Evolutionary conservation across 2,329 filamentous ascomycete genomes (phyloP).

Genomic region (Aspergillus ibericus): DNA sequence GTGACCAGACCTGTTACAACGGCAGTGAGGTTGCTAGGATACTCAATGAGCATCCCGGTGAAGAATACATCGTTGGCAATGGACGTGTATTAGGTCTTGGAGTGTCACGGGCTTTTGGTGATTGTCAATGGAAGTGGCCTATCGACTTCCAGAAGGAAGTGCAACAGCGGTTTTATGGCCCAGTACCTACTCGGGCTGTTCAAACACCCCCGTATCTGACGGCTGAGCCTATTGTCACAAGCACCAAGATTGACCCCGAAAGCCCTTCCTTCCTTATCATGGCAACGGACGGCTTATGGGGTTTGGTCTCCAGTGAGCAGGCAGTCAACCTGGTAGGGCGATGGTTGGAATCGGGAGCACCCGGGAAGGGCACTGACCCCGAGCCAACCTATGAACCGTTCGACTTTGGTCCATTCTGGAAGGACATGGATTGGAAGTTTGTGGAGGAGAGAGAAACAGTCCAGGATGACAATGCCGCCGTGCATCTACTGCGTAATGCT

Average conservation of each 20-base stretch:
- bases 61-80: conserved; percentile 57
- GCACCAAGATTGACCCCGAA: conserved; percentile 51
- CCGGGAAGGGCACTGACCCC: conserved; percentile 34
- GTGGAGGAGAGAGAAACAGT: conserved; percentile 49
- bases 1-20: conserved; percentile 67
- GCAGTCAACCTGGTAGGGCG: conserved; percentile 58
- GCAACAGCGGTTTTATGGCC: conserved; percentile 30
- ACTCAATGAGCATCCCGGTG: conserved; percentile 60
- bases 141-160: conserved; percentile 49
- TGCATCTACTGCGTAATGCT: conserved; percentile 54
- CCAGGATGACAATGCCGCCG: conserved; percentile 54
- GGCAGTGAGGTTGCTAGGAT: conserved; percentile 58
- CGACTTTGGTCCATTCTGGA: conserved; percentile 24
- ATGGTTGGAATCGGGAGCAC: conserved; percentile 51
- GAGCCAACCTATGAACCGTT: conserved; percentile 19
- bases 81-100: conserved; percentile 63
- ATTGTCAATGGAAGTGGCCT: conserved; percentile 68
- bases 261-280: conserved; percentile 63
- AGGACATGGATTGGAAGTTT: conserved; percentile 30
- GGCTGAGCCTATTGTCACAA: conserved; percentile 64
- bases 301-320: conserved; percentile 57
- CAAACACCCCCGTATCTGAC: conserved; percentile 66
- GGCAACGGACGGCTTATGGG: conserved; percentile 68
- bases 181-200: conserved; percentile 46
- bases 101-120: conserved; percentile 67